Conservation (phyloP, 2,329 filamentous ascomycete genomes). For the Diaporthe sp. region DNA sequence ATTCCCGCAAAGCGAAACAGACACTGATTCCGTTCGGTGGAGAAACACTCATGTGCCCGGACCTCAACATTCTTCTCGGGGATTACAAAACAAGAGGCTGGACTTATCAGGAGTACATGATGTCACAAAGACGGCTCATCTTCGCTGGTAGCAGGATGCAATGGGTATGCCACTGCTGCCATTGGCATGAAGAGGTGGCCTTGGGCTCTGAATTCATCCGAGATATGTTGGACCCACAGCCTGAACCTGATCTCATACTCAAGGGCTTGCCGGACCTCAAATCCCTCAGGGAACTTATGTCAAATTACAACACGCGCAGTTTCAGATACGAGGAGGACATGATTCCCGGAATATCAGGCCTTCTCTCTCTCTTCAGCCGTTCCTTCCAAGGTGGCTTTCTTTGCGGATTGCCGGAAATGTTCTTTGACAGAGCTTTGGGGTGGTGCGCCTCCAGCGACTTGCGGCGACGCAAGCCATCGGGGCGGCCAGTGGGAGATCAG, state of each 20-base stretch:
- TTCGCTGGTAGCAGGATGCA: not conserved
- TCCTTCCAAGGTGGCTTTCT: slow-evolving; percentile 44
- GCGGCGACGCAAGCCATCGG: slow-evolving; percentile 1
- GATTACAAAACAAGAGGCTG: not conserved
- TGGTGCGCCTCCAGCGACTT: slow-evolving; percentile 25
- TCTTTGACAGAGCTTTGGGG: slow-evolving; percentile 42
- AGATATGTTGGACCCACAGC: no score
- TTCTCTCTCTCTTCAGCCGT: slow-evolving; percentile 29
- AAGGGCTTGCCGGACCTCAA: not conserved
- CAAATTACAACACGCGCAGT: not conserved
- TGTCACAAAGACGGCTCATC: not conserved
- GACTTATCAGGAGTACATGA: slow-evolving; percentile 23
- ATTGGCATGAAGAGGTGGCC: slow-evolving; percentile 4
- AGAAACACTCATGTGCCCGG: not conserved
- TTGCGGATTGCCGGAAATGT: slow-evolving; percentile 42
- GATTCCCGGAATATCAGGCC: slow-evolving; percentile 36
- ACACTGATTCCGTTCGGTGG: slow-evolving; percentile 2
- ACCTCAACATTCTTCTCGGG: not conserved
- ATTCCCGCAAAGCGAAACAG: not conserved
- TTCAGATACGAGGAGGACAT: slow-evolving; percentile 42
- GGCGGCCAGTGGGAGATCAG: not conserved
- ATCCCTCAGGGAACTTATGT: not conserved
- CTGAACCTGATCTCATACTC: not conserved
- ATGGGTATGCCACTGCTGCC: not conserved
- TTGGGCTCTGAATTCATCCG: not conserved